Evolutionary conservation across 2,329 filamentous ascomycete species (phyloP).

Genomic region (Exophiala phaeomuriformis): DNA sequence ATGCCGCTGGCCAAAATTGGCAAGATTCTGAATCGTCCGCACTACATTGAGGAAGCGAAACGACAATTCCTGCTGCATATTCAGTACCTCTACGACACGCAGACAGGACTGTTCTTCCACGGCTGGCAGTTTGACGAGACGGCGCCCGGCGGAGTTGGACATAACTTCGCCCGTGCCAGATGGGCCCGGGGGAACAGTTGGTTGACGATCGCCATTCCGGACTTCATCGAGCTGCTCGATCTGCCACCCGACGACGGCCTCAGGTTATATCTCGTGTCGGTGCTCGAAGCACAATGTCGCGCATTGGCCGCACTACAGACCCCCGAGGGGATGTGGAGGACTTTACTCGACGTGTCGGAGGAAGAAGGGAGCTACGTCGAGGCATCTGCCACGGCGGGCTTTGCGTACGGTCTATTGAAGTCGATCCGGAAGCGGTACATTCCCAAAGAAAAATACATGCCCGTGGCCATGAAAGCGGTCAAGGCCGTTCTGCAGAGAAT

Average conservation of each 20-base stretch:
- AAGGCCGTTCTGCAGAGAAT: conserved; percentile 61
- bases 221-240: conserved; percentile 67
- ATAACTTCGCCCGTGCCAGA: conserved; percentile 50
- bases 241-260: conserved; percentile 50
- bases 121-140: conserved; percentile 70
- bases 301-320: conserved; percentile 57
- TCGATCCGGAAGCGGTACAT: conserved; percentile 64
- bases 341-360: conserved; percentile 61
- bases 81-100: conserved; percentile 68
- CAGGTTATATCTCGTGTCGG: conserved; percentile 43
- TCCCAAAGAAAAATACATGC: conserved; percentile 47
- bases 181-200: conserved; percentile 56
- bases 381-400: conserved; percentile 70
- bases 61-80: conserved; percentile 69
- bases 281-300: conserved; percentile 61
- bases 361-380: conserved; percentile 66
- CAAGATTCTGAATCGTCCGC: conserved; percentile 58
- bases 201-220: conserved; percentile 76
- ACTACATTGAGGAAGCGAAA: conserved; percentile 72
- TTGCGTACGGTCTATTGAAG: conserved; percentile 73
- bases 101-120: conserved; percentile 69
- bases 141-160: conserved; percentile 41
- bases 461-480: conserved; percentile 59
- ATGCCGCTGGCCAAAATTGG: conserved; percentile 75
- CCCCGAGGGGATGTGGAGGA: conserved; percentile 62